Evolutionary conservation across 2,329 filamentous ascomycete species (phyloP), one percentile per base, ranked within the genome.

Genomic region (Emergomyces orientalis): DNA sequence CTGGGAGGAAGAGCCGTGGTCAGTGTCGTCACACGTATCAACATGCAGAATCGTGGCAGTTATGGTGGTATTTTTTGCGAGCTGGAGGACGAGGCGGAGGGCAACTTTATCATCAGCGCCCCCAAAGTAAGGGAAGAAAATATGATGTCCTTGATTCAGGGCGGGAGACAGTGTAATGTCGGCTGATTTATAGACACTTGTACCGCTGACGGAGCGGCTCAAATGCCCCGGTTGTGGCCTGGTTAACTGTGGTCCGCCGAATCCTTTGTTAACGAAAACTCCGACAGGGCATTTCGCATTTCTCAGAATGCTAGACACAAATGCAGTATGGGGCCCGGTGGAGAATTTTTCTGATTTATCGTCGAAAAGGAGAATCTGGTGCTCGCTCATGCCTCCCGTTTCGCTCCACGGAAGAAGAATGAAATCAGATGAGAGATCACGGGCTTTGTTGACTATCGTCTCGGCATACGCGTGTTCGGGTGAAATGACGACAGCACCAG

Each of bases 371-470:
- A 79, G 75, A 43, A 69, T 81, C 74, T 71, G 79, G 49, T 86
- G 83, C 65, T 97, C 91, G 9, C 82, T 83, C 68, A 93, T 82
- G 65, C 84, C 85, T 14, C 90, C 91, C 0, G 86, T 88, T 68
- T 95, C 89, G 69, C 88, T 93, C 93, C 94, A 97, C 0, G 93
- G 93, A 6, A 97, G 83, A 3, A 97, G 80, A 6, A 96, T 81
- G 32, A 93, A 83, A 69, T 93, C 89, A 0, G 88, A 86, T 1
- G 78, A 79, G 17, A 89, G 83, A 63, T 91, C 86, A 4, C 85
- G 82, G 0, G 88, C 89, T 65, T 88, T 87, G 32, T 81, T 83
- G 43, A 85, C 80, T 9, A 97, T 79, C 0, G 89, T 90, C 63
- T 93, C 89, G 0, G 91, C 86, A 71, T 91, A 97, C 0, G 87